Base-by-base conservation (phyloP, 306 rosid genomes). In the Cicer arietinum region DNA sequence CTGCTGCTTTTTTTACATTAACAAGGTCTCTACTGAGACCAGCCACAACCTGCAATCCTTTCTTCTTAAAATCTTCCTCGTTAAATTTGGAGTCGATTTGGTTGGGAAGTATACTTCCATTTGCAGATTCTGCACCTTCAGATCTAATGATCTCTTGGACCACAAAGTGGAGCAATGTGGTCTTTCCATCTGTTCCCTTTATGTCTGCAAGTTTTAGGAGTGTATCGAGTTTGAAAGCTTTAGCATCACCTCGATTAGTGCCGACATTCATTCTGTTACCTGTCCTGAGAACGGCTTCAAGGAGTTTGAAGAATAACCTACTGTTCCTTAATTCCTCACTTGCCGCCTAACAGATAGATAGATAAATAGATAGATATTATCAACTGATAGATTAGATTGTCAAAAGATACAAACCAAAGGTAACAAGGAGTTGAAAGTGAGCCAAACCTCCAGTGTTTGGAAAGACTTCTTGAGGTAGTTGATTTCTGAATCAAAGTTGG, bases 211-310 rank as follows among this genome's bases (percentile, higher is more conserved):
- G 91, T 84, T 94, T 94, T 71, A 94, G 84, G 69, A 94, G 97
- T 17, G 97, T 92, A 6, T 94, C 97, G 16, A 94, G 90, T 83
- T 94, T 94, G 80, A 94, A 94, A 67, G 99, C 86, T 81, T 84
- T 94, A 47, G 99, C 99, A 77, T 90, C 99, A 44, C 99, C 99
- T 65, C 99, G 84, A 52, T 92, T 90, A 56, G 99, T 94, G 72
- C 99, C 99, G 22, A 90, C 97, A 75, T 94, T 94, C 99, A 94
- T 94, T 77, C 99, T 82, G 88, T 94, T 94, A 85, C 99, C 99
- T 48, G 99, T 94, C 89, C 86, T 84, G 76, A 94, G 99, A 84
- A 94, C 99, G 59, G 99, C 97, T 84, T 94, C 99, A 61, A 94
- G 96, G 43, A 94, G 99, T 85, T 90, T 92, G 74, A 94, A 86